phyloP scores from a whole-genome alignment of 2,329 filamentous ascomycete species.

The Curvularia sp. region DNA sequence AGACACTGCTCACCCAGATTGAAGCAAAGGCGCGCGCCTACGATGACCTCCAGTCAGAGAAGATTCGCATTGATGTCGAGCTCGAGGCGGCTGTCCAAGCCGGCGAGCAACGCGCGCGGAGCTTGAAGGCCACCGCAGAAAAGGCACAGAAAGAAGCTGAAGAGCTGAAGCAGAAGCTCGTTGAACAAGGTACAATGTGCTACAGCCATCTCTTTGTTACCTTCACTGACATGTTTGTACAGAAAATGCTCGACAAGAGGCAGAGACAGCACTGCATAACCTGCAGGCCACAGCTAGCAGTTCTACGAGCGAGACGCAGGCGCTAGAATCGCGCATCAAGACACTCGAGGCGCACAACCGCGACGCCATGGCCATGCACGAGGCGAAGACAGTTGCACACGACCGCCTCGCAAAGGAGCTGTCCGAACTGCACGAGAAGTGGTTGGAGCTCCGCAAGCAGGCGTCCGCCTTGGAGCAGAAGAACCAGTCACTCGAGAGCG shows the following conservation, averaged over 20 bases:
- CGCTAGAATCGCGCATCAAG: conserved; percentile 80
- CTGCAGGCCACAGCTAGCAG: conserved; percentile 76
- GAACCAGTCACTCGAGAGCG: conserved; percentile 80
- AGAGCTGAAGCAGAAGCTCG: conserved; percentile 79
- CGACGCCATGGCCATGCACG: conserved; percentile 85
- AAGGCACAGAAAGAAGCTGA: conserved; percentile 85
- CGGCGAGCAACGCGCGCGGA: conserved; percentile 81
- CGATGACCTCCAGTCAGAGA: conserved; percentile 83
- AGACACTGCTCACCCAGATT: conserved; percentile 75
- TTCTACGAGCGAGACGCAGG: conserved; percentile 76
- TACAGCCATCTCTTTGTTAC: neutral
- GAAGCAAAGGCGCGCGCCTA: conserved; percentile 80
- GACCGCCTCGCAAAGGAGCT: conserved; percentile 86
- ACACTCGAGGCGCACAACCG: conserved; percentile 91
- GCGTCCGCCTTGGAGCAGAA: conserved; percentile 82
- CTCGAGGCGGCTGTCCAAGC: conserved; percentile 87
- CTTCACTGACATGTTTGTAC: conserved; percentile 24
- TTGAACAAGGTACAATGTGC: conserved; percentile 73
- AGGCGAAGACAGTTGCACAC: conserved; percentile 86
- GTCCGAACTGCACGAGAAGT: conserved; percentile 86
- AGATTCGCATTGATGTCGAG: conserved; percentile 88
- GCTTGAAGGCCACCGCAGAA: conserved; percentile 80
- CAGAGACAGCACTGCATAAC: conserved; percentile 82
- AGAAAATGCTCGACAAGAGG: conserved; percentile 77
- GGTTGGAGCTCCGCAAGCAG: conserved; percentile 81